Evolutionary conservation across 2,329 filamentous ascomycete species (phyloP), one percentile per base, ranked within the genome.

Genomic region (Pseudocercospora vitis): DNA sequence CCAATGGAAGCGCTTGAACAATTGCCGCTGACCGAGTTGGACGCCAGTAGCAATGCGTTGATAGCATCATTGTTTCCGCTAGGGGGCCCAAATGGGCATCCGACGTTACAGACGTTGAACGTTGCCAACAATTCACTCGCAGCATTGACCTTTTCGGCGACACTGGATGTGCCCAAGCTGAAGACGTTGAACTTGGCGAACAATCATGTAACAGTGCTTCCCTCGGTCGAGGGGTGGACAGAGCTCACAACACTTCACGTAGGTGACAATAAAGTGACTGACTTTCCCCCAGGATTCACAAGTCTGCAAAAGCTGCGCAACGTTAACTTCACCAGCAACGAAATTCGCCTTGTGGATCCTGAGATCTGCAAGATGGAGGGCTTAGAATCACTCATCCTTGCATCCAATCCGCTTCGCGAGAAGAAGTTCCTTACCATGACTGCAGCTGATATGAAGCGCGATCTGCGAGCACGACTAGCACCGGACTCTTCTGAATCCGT

Each of bases 341-440:
- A 94, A 59, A 83, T 99, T 44, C 83, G 83, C 2, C 76, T 82
- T 9, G 71, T 99, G 6, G 88, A 94, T 24, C 80, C 89, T 0
- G 85, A 84, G 59, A 82, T 97, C 53, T 87, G 86, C 4, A 76
- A 82, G 21, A 96, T 97, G 90, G 83, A 89, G 4, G 84, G 74
- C 39, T 74, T 99, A 7, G 80, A 84, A 16, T 85, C 85, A 67
- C 80, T 97, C 35, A 84, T 86, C 3, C 77, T 99, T 26, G 85
- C 85, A 37, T 91, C 90, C n/a, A 99, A 99, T 65, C 94, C 94
- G 0, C 75, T 99, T 11, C 81, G 88, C 11, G 91, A 96, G 68
- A 91, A 88, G 68, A 96, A 91, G 68, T 90, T 94, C 62, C 77
- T 91, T 11, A 87, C 83, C 0, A 88, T 95, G 74, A 81, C 81